Percentiles rank a stretch among this genome's conserved stretches.
Evolutionary conservation across 208 protist species (phyloP).

Genomic region (Trichomonas tenax): DNA sequence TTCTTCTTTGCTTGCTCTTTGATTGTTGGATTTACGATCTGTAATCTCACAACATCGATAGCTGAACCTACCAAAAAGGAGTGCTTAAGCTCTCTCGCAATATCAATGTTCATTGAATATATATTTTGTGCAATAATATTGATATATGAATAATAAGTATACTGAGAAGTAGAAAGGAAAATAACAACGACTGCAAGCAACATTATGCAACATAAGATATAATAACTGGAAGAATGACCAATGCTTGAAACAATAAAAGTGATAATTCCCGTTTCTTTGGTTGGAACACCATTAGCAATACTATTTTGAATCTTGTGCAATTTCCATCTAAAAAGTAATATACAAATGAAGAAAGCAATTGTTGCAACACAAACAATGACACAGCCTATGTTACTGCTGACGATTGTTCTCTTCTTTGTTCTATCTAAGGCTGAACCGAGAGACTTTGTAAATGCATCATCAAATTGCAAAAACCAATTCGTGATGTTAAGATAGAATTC

Average conservation of each 20-base stretch:
- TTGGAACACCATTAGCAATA: neutral
- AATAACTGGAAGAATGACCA: neutral
- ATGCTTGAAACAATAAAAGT: neutral
- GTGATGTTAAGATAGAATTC: neutral
- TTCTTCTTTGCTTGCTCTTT: neutral
- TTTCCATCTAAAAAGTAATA: neutral
- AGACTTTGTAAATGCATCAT: neutral
- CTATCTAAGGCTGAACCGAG: neutral
- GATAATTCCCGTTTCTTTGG: neutral
- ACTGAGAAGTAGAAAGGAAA: neutral
- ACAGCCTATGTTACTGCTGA: neutral
- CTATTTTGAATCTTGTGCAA: neutral
- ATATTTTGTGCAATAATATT: neutral
- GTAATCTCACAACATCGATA: neutral
- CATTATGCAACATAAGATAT: neutral
- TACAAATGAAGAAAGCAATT: neutral
- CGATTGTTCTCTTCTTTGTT: neutral
- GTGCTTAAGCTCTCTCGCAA: neutral
- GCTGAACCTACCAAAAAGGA: neutral
- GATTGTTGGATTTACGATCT: neutral
- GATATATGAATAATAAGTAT: neutral
- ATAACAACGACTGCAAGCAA: neutral
- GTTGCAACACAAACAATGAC: neutral
- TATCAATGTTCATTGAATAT: neutral
- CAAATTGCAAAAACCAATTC: neutral